These are phyloP conservation scores for Penicillium ucsense DNA, from an alignment of 495 filamentous ascomycete genomes.

Conservation along the genomic window DNA sequence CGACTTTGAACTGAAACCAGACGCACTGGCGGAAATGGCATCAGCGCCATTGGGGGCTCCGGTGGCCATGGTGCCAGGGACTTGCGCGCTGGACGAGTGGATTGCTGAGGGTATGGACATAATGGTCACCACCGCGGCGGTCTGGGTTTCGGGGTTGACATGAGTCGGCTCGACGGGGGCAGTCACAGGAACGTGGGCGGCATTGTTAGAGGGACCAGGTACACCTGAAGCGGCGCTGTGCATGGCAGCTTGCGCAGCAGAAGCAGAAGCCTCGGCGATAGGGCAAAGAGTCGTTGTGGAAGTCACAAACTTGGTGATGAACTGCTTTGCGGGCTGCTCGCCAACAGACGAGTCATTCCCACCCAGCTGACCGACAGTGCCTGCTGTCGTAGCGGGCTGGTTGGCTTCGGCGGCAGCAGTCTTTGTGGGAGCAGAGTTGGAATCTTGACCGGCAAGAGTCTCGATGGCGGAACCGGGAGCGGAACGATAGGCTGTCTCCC, in stretches of 20 bases:
- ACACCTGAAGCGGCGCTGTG: background rate
- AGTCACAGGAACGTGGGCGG: background rate
- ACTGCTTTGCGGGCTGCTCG: background rate
- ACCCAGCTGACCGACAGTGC: background rate
- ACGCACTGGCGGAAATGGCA: background rate
- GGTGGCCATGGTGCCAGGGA: background rate
- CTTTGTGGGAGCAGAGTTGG: background rate
- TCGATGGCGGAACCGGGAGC: background rate
- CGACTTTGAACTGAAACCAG: background rate
- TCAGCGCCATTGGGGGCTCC: background rate
- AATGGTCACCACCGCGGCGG: background rate
- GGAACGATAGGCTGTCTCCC: too few species aligned
- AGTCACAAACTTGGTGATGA: slow-evolving; percentile 9
- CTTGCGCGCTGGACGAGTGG: background rate
- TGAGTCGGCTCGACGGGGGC: background rate
- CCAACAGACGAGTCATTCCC: background rate
- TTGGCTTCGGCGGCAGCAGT: background rate
- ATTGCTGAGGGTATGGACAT: background rate
- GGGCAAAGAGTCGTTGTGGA: slow-evolving; percentile 9
- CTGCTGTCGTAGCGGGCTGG: background rate
- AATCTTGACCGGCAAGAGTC: background rate
- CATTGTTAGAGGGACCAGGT: background rate
- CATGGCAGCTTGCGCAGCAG: background rate
- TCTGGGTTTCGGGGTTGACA: background rate
- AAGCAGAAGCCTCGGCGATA: background rate